Conservation (phyloP, 2,329 filamentous ascomycete genomes). For the Talaromyces albobiverticillius region DNA sequence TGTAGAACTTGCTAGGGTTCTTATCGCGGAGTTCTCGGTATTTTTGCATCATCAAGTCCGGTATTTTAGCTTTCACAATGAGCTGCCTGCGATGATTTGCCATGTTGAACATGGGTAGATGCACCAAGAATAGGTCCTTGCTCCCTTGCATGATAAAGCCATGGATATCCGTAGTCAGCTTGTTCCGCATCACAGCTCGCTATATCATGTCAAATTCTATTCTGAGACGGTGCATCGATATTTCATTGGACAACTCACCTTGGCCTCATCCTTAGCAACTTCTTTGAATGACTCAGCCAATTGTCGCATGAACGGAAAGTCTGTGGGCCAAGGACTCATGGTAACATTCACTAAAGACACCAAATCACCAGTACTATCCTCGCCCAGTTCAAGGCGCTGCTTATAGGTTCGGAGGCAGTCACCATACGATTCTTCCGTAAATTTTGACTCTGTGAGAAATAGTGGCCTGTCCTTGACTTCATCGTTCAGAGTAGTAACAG, state of each 20-base stretch:
- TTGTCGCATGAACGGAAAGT: background rate
- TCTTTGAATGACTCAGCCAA: background rate
- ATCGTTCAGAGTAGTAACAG: conserved; percentile 40
- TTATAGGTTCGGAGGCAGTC: background rate
- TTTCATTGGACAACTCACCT: background rate
- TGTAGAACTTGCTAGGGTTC: background rate
- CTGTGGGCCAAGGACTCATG: conserved; percentile 35
- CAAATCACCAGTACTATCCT: conserved; percentile 38
- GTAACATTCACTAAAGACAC: conserved; percentile 49
- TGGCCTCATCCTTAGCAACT: background rate
- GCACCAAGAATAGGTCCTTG: background rate
- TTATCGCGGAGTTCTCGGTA: background rate
- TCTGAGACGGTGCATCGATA: too few relatives aligned
- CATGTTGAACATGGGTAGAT: background rate
- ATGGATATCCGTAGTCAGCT: background rate
- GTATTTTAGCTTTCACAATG: background rate
- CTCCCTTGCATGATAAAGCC: background rate
- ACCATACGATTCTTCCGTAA: background rate
- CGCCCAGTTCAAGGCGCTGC: conserved; percentile 12
- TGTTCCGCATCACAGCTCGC: background rate
- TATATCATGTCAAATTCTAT: too few relatives aligned
- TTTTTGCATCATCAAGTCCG: background rate
- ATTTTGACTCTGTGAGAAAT: background rate
- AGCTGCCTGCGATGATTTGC: background rate
- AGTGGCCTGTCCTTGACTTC: background rate